Conservation (phyloP, 208 protist genomes). For the Leishmania tropica region DNA sequence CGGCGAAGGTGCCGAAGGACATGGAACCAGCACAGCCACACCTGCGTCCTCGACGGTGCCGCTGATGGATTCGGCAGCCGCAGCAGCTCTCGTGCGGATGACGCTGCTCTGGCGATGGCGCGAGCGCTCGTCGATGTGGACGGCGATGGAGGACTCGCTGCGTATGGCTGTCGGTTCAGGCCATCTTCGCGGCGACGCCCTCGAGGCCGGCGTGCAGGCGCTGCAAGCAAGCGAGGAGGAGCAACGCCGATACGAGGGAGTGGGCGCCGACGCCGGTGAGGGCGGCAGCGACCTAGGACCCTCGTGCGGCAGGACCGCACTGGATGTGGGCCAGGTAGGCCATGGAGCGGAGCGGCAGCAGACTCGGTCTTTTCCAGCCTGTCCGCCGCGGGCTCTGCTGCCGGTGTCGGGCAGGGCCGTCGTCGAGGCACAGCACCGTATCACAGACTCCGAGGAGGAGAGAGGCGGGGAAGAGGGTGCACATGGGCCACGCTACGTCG, state of each 20-base stretch:
- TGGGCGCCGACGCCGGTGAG: background rate
- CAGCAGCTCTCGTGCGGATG: conserved; percentile 17
- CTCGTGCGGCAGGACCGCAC: background rate
- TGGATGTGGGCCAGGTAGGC: background rate
- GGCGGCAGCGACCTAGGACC: background rate
- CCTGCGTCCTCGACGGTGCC: background rate
- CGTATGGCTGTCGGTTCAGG: conserved; percentile 39
- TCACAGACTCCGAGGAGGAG: conserved; percentile 6
- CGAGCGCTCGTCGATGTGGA: conserved; percentile 27
- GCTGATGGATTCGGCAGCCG: background rate
- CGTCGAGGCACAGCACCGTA: conserved; percentile 43
- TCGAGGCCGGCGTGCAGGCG: conserved; percentile 45
- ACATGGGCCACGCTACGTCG: conserved; percentile 17
- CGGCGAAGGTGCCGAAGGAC: background rate
- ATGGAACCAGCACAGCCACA: background rate
- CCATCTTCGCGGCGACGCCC: conserved; percentile 44
- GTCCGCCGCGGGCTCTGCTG: conserved; percentile 37
- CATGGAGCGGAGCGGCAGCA: background rate
- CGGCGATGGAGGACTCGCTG: conserved; percentile 44
- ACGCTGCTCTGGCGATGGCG: conserved; percentile 19
- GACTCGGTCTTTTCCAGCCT: conserved; percentile 26
- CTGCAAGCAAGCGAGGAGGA: conserved; percentile 34
- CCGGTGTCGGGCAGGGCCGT: conserved; percentile 58
- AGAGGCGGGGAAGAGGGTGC: background rate
- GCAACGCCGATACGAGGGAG: conserved; percentile 22